Evolutionary conservation across 306 rosid genomes (phyloP).

Genomic region (Lathyrus sativus): DNA sequence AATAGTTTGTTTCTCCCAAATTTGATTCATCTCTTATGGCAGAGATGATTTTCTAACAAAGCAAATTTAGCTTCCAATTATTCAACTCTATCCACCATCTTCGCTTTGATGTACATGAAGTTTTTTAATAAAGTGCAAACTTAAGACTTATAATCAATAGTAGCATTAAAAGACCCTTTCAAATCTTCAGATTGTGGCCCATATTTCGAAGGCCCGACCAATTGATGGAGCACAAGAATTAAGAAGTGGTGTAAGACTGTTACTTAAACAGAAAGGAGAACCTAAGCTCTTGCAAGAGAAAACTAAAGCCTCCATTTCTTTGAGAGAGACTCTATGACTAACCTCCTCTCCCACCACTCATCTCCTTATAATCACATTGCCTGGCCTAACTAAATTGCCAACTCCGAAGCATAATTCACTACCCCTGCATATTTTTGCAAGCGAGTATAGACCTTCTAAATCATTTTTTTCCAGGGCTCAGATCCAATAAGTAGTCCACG

Average conservation of each 20-base stretch:
- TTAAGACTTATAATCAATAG: neutral
- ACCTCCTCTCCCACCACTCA: conserved; percentile 2
- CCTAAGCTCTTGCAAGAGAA: conserved; percentile 1
- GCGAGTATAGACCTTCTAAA: too few species aligned
- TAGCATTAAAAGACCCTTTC: neutral
- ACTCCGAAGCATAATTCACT: neutral
- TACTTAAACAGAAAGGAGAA: neutral
- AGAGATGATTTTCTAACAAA: neutral
- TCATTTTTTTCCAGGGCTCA: neutral
- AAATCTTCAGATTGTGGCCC: neutral
- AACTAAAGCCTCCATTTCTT: neutral
- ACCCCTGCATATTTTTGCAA: too few species aligned
- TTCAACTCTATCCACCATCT: neutral
- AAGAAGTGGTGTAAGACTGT: neutral
- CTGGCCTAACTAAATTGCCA: neutral
- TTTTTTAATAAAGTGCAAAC: neutral
- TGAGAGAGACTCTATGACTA: neutral
- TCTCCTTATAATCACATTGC: neutral
- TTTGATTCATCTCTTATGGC: neutral
- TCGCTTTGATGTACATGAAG: neutral
- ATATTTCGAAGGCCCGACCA: neutral
- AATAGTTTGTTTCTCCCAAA: neutral
- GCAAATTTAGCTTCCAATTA: neutral
- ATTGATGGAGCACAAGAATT: neutral
- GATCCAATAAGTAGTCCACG: neutral